A percentile compares a stretch with the other conserved stretches of the same genome.
Conservation (phyloP, 1,284 basidiomycete species). For the Cutaneotrichosporon sp. region DNA sequence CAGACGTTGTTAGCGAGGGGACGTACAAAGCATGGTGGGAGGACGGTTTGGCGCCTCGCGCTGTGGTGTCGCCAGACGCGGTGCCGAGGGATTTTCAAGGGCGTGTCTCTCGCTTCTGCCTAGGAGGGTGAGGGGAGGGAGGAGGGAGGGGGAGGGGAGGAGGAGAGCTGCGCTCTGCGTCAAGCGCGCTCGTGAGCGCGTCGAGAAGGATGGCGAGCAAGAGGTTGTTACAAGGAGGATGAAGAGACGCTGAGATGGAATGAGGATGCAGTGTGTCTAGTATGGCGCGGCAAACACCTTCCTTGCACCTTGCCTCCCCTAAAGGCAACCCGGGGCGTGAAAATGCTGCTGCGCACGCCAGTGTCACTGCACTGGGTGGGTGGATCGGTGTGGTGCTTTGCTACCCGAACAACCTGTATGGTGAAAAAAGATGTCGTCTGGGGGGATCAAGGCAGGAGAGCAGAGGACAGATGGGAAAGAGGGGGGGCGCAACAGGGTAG, state of each 20-base stretch:
- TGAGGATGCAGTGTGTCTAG: background rate
- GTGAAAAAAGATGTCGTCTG: too few relatives aligned
- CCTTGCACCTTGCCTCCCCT: too few relatives aligned
- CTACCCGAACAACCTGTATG: too few relatives aligned
- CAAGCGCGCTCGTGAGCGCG: background rate
- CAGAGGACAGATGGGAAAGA: too few relatives aligned
- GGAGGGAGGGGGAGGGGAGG: background rate
- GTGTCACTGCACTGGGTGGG: too few relatives aligned
- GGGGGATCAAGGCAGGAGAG: too few relatives aligned
- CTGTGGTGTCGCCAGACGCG: background rate
- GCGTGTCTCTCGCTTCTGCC: too few relatives aligned
- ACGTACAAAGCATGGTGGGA: conserved; percentile 20
- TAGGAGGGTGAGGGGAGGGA: too few relatives aligned
- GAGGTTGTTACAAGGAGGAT: background rate
- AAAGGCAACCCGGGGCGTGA: background rate
- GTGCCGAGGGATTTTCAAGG: too few relatives aligned
- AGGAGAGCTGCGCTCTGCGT: background rate
- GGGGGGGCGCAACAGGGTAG: too few relatives aligned
- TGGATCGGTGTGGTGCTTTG: too few relatives aligned
- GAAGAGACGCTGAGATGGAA: background rate
- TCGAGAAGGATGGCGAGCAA: background rate
- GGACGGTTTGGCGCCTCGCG: background rate
- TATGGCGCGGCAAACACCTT: background rate
- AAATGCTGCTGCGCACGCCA: background rate
- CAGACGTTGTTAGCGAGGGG: too few relatives aligned